Conservation (phyloP, 169 alveolate species). For the Plasmodium chabaudi region DNA sequence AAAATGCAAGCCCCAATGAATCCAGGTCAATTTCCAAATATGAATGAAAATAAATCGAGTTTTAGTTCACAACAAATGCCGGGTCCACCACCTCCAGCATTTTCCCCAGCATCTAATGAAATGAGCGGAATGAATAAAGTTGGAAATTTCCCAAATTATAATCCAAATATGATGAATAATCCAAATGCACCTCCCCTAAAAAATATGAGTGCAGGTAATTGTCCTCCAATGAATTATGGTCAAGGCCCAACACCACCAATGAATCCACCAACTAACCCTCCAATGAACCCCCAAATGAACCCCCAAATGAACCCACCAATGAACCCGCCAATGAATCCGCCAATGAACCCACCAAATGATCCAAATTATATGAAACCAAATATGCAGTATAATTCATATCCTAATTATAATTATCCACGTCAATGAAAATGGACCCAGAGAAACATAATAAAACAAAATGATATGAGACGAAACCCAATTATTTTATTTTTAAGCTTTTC, state of each 20-base stretch:
- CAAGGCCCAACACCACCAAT: conserved; percentile 40
- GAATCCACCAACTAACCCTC: too few relatives aligned
- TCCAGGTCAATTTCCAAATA: conserved; percentile 36
- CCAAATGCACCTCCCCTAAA: conserved; percentile 8
- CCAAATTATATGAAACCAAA: conserved; percentile 9
- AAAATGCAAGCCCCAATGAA: conserved; percentile 9
- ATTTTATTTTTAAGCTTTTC: too few relatives aligned
- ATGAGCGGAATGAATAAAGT: conserved; percentile 24
- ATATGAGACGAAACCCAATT: background rate
- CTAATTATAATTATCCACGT: conserved; percentile 51
- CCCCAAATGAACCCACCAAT: conserved; percentile 42
- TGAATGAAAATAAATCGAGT: conserved; percentile 38
- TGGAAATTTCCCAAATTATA: conserved; percentile 30
- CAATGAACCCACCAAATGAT: conserved; percentile 27
- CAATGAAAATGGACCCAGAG: conserved; percentile 2
- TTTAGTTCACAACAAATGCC: conserved; percentile 27
- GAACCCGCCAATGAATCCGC: conserved; percentile 44
- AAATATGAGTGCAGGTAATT: conserved; percentile 12
- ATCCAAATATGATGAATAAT: conserved; percentile 28
- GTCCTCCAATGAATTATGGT: conserved; percentile 11
- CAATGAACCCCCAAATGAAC: conserved; percentile 25
- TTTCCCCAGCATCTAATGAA: conserved; percentile 10
- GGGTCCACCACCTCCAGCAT: conserved; percentile 54
- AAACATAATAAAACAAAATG: background rate
- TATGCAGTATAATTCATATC: conserved; percentile 29